Conservation (phyloP, 2,329 filamentous ascomycete species). For the Thielaviopsis populi region DNA sequence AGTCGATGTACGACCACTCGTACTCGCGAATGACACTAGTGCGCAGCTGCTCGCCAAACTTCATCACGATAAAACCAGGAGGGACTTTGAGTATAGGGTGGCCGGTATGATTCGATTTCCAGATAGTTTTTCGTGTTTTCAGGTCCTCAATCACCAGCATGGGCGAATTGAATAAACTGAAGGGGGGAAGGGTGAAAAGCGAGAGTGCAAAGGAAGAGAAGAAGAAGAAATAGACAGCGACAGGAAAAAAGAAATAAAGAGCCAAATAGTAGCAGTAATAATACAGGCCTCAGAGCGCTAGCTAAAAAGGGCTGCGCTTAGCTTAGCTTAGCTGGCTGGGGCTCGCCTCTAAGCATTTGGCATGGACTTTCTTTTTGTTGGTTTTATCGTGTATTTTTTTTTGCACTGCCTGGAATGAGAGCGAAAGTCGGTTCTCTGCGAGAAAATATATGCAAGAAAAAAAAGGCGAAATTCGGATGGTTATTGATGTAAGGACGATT, state of each 20-base stretch:
- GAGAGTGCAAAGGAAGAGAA: neutral
- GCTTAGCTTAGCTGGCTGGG: slow-evolving; percentile 3
- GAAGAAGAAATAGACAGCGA: neutral
- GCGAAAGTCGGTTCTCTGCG: neutral
- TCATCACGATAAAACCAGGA: slow-evolving; percentile 48
- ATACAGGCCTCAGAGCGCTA: slow-evolving; percentile 6
- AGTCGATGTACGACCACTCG: slow-evolving; percentile 96
- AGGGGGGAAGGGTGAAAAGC: neutral
- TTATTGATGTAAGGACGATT: neutral
- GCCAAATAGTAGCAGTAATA: slow-evolving; percentile 3
- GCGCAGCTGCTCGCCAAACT: slow-evolving; percentile 92
- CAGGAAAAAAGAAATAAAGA: neutral
- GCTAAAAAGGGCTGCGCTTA: slow-evolving; percentile 2
- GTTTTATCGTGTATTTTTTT: neutral
- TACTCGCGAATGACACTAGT: slow-evolving; percentile 95
- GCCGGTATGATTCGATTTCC: slow-evolving; percentile 26
- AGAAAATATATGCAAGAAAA: neutral
- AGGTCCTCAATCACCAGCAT: slow-evolving; percentile 42
- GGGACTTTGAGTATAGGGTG: slow-evolving; percentile 25
- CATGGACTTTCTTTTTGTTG: slow-evolving; percentile 7
- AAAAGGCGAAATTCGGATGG: neutral
- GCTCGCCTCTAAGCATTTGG: slow-evolving; percentile 1
- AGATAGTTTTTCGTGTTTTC: slow-evolving; percentile 29
- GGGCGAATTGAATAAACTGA: slow-evolving; percentile 17
- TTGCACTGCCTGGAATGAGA: slow-evolving; percentile 1